Conservation (phyloP, 2,329 filamentous ascomycete species). For the Exophiala aquamarina region DNA sequence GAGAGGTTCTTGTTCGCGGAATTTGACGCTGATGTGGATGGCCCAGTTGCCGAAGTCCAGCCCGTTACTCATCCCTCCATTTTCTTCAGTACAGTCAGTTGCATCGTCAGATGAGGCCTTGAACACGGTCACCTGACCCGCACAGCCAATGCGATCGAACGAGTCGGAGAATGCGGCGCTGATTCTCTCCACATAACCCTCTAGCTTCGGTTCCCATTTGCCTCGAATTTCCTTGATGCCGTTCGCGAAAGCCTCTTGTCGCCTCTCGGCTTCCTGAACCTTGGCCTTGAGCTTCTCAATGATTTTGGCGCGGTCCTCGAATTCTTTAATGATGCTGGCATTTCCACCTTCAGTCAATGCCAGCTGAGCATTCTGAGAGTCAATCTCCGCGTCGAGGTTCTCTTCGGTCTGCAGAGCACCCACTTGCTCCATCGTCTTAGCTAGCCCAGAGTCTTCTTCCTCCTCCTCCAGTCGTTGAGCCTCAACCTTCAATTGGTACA, state of each 20-base stretch:
- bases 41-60: constrained; percentile 94
- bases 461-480: constrained; percentile 29
- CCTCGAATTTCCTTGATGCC: constrained; percentile 66
- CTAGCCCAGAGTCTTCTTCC: constrained; percentile 17
- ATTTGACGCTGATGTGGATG: constrained; percentile 91
- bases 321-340: constrained; percentile 73
- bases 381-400: constrained; percentile 70
- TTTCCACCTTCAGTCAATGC: constrained; percentile 69
- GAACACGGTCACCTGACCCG: constrained; percentile 82
- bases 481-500: constrained; percentile 29
- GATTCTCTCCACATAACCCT: constrained; percentile 74
- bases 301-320: constrained; percentile 65
- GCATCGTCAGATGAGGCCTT: constrained; percentile 58
- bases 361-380: constrained; percentile 71
- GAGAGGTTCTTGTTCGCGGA: constrained; percentile 81
- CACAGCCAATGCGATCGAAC: constrained; percentile 90
- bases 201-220: constrained; percentile 81
- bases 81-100: constrained; percentile 25
- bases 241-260: constrained; percentile 55
- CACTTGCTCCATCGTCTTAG: constrained; percentile 14
- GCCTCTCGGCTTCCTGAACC: constrained; percentile 45
- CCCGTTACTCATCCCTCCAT: constrained; percentile 41
- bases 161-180: constrained; percentile 90
- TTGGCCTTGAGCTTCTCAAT: constrained; percentile 61
- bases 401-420: constrained; percentile 57